Conservation (phyloP, 2,329 filamentous ascomycete genomes). For the Didymella segeticola region DNA sequence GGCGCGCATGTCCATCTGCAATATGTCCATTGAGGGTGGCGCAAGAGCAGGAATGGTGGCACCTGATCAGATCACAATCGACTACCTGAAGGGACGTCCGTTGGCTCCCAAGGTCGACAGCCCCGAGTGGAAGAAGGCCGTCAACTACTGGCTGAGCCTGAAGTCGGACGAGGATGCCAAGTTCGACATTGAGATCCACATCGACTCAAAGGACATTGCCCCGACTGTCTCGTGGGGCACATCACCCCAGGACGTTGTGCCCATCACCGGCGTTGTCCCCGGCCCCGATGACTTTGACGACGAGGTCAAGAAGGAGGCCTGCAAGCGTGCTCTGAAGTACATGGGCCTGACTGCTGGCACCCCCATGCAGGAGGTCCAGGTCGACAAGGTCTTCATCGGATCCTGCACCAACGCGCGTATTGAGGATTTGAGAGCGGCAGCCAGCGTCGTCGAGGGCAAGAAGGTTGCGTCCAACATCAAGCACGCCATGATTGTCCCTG, state of each 20-base stretch:
- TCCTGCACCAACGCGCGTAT: constrained; percentile 98
- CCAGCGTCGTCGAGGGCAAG: constrained; percentile 83
- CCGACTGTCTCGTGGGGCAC: constrained; percentile 98
- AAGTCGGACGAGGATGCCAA: constrained; percentile 86
- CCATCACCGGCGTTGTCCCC: constrained; percentile 89
- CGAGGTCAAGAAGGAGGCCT: constrained; percentile 79
- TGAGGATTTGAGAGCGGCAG: constrained; percentile 89
- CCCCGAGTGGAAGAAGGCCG: constrained; percentile 86
- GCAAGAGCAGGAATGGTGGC: constrained; percentile 97
- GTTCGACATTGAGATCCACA: constrained; percentile 87
- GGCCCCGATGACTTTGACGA: constrained; percentile 85
- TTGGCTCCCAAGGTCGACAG: constrained; percentile 85
- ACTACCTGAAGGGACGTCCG: constrained; percentile 91
- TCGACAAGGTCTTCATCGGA: constrained; percentile 98
- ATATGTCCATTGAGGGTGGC: constrained; percentile 98
- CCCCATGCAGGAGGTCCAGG: constrained; percentile 84
- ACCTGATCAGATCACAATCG: constrained; percentile 90
- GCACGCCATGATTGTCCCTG: constrained; percentile 94
- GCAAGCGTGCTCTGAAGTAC: constrained; percentile 86
- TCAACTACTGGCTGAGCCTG: constrained; percentile 85
- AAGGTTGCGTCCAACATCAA: constrained; percentile 89
- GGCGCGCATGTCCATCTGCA: constrained; percentile 98
- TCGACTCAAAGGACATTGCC: constrained; percentile 90
- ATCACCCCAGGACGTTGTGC: constrained; percentile 93
- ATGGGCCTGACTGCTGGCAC: constrained; percentile 92